Evolutionary conservation across 805 yeast genomes (phyloP).

Genomic region (Lachancea thermotolerans): DNA sequence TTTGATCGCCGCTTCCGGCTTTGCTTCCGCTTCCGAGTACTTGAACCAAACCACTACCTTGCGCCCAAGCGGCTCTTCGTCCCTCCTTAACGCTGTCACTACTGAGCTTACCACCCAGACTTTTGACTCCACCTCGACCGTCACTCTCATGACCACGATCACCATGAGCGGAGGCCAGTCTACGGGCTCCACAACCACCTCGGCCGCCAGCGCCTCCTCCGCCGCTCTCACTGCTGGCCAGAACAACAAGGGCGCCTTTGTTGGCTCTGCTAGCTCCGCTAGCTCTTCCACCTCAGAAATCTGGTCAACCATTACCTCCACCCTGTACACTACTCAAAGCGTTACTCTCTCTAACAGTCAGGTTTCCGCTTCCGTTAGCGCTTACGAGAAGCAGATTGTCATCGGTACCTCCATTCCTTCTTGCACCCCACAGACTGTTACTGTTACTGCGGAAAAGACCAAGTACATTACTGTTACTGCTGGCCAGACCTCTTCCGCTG

Average conservation of each 20-base stretch:
- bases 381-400: constrained; percentile 8
- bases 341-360: constrained; percentile 8
- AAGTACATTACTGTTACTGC: constrained; percentile 11
- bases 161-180: constrained; percentile 2
- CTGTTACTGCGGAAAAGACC: constrained; percentile 10
- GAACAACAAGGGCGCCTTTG: constrained; percentile 2
- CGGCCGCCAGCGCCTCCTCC: constrained; percentile 14
- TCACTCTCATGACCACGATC: constrained; percentile 11
- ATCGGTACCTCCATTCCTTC: constrained; percentile 8
- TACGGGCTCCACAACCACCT: constrained; percentile 11
- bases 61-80: constrained; percentile 16
- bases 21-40: constrained; percentile 4
- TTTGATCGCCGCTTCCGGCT: constrained; percentile 7
- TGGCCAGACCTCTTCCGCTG: constrained; percentile 2
- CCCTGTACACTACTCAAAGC: constrained; percentile 16
- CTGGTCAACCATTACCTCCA: constrained; percentile 22
- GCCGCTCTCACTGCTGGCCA: constrained; percentile 1
- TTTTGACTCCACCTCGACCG: constrained; percentile 8
- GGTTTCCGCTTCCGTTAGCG: constrained; percentile 11
- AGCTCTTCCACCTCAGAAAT: constrained; percentile 4
- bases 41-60: constrained; percentile 13
- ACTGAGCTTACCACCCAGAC: constrained; percentile 5
- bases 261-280: neutral
- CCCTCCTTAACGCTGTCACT: constrained; percentile 19
- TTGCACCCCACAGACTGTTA: constrained; percentile 11